phyloP scores from a whole-genome alignment of 73 alveolate species.

The Effrenium voratum region DNA sequence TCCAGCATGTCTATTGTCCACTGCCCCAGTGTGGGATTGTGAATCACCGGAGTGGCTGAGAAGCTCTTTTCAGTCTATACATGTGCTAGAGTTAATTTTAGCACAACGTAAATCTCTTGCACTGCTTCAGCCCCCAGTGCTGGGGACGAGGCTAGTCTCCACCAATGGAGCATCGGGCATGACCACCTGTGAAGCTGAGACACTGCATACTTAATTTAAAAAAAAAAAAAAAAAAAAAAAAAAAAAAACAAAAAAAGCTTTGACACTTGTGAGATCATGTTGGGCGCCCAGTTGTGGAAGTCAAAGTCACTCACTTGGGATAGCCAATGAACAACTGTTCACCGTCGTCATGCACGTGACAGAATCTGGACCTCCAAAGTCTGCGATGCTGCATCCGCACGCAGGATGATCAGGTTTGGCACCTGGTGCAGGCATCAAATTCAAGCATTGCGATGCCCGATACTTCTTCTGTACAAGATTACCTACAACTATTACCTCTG shows the following conservation, averaged over 20 bases:
- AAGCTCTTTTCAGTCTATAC: too few relatives aligned
- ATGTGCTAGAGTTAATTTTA: too few relatives aligned
- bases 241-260: not conserved
- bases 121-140: not conserved
- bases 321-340: not conserved
- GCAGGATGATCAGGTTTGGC: conserved; percentile 20
- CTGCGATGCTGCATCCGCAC: not conserved
- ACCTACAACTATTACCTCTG: not conserved
- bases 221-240: too few relatives aligned
- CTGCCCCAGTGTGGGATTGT: not conserved
- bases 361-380: not conserved
- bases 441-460: not conserved
- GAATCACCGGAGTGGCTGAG: not conserved
- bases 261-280: not conserved
- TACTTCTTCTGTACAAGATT: not conserved
- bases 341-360: not conserved
- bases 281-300: not conserved
- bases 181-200: not conserved
- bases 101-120: too few relatives aligned
- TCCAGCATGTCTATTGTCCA: not conserved
- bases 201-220: too few relatives aligned
- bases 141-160: not conserved
- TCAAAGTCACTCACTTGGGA: not conserved
- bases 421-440: not conserved
- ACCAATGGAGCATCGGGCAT: not conserved